These are phyloP conservation scores for Annona squamosa DNA, from an alignment of 164 flowering plant species.

Conservation along the genomic window DNA sequence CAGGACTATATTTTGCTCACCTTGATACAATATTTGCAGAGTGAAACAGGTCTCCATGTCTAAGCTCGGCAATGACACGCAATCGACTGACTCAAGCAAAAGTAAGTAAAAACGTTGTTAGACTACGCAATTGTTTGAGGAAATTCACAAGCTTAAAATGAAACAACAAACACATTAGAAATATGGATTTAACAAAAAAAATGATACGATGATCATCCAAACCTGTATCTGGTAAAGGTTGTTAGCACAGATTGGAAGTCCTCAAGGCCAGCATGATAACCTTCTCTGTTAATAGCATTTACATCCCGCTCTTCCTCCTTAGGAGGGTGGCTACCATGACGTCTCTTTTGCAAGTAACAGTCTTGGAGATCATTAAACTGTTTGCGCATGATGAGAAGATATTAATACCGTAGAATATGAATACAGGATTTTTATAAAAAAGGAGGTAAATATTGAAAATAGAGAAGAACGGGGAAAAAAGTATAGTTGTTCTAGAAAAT, in stretches of 20 bases:
- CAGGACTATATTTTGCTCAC: slow-evolving; percentile 27
- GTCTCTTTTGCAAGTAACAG: slow-evolving; percentile 85
- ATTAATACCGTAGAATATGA: slow-evolving; percentile 1
- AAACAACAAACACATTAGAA: not conserved
- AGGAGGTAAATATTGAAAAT: not conserved
- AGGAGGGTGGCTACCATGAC: slow-evolving; percentile 37
- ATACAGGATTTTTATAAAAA: not conserved
- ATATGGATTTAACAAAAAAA: not conserved
- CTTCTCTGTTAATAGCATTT: slow-evolving; percentile 45
- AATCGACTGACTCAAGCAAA: slow-evolving; percentile 51
- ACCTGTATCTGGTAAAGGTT: slow-evolving; percentile 91
- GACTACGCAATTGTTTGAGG: not conserved
- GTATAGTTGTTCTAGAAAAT: not conserved
- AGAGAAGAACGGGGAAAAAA: not conserved
- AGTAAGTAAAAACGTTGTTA: not conserved
- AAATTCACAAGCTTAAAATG: not conserved
- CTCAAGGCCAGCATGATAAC: slow-evolving; percentile 69
- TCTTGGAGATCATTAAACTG: slow-evolving; percentile 95
- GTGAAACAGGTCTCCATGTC: slow-evolving; percentile 88
- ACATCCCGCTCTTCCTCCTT: slow-evolving; percentile 38
- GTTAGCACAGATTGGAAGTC: slow-evolving; percentile 85
- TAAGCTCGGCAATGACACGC: slow-evolving; percentile 88
- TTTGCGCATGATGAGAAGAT: slow-evolving; percentile 12
- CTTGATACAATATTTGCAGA: slow-evolving; percentile 94
- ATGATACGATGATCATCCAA: not conserved